phyloP scores from a whole-genome alignment of 768 basidiomycete species.

The Mycena vulgaris region DNA sequence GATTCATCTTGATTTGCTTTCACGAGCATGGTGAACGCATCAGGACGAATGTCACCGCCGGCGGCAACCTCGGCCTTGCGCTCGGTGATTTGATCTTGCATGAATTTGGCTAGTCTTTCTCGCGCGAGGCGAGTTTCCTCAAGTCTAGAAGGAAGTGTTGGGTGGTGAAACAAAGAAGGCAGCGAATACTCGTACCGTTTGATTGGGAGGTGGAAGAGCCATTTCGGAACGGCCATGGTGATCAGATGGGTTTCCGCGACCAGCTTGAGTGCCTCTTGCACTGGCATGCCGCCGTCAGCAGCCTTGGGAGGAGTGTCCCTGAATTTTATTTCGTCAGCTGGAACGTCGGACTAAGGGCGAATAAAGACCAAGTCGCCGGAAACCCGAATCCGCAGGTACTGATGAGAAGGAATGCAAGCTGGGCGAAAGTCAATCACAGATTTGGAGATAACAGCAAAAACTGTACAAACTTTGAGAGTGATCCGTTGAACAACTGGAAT shows the following conservation, averaged over 20 bases:
- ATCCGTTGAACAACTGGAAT: conserved; percentile 51
- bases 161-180: neutral
- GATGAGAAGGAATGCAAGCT: conserved; percentile 62
- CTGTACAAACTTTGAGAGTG: conserved; percentile 52
- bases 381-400: conserved; percentile 65
- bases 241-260: conserved; percentile 49
- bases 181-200: conserved; percentile 44
- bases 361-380: conserved; percentile 53
- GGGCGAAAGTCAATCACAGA: neutral
- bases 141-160: conserved; percentile 40
- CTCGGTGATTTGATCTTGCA: conserved; percentile 54
- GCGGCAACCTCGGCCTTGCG: conserved; percentile 49
- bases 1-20: conserved; percentile 62
- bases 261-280: conserved; percentile 56
- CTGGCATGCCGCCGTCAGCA: conserved; percentile 54
- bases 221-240: conserved; percentile 51
- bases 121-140: conserved; percentile 47
- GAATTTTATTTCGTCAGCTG: neutral
- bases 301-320: conserved; percentile 52
- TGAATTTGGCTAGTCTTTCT: conserved; percentile 52
- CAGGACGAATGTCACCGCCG: conserved; percentile 36
- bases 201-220: conserved; percentile 55
- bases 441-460: neutral
- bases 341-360: neutral
- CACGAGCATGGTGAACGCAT: conserved; percentile 61